Percentiles rank a stretch among this genome's conserved stretches.
Conservation (phyloP, 768 basidiomycete species). For the Sistotremastrum suecicum region DNA sequence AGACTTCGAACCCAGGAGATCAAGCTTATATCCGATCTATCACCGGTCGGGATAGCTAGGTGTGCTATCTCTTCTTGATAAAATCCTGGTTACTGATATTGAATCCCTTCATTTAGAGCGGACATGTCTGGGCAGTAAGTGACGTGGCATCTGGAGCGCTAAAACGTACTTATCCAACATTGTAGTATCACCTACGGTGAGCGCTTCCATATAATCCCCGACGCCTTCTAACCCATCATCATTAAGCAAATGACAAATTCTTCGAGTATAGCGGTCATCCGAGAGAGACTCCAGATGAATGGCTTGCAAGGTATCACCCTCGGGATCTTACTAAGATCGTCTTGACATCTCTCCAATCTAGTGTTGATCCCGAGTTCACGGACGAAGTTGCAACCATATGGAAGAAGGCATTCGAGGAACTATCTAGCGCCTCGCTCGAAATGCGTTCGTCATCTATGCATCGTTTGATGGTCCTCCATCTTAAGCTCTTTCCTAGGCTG, state of each 20-base stretch:
- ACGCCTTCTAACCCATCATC: not conserved
- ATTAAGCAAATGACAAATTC: no score
- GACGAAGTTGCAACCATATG: not conserved
- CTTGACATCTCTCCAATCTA: not conserved
- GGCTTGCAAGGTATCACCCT: no score
- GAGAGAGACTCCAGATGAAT: no score
- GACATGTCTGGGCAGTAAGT: no score
- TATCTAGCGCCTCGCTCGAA: not conserved
- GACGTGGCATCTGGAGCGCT: no score
- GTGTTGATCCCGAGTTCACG: not conserved
- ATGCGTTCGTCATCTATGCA: not conserved
- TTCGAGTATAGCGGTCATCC: no score
- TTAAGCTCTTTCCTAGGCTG: not conserved
- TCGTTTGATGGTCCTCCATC: not conserved
- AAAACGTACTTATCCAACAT: no score
- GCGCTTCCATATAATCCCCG: not conserved
- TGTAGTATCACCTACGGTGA: not conserved
- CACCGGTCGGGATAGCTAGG: constrained; percentile 18
- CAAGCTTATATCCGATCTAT: constrained; percentile 16
- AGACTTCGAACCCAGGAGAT: constrained; percentile 15
- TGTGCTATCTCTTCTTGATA: not conserved
- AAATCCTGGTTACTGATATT: no score
- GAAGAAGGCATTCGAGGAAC: not conserved
- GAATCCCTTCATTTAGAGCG: no score
- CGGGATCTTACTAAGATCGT: no score